Conservation (phyloP, 495 filamentous ascomycete genomes). For the Sordaria brevicollis region DNA sequence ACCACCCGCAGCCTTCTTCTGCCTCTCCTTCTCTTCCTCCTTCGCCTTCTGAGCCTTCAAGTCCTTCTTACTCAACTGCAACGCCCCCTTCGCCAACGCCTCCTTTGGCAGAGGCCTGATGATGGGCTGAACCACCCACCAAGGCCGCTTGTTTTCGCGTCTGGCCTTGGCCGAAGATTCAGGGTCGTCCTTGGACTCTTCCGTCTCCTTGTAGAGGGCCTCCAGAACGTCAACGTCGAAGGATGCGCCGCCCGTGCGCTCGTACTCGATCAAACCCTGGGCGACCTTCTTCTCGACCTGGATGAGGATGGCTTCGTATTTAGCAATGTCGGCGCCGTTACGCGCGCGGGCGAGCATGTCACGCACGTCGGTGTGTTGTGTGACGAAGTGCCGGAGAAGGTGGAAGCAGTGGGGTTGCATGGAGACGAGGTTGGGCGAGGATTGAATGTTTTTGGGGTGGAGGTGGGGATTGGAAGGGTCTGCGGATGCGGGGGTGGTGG, state of each 20-base stretch:
- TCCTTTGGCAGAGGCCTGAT: slow-evolving; percentile 81
- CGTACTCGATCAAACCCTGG: slow-evolving; percentile 65
- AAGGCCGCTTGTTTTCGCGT: slow-evolving; percentile 63
- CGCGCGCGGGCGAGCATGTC: slow-evolving; percentile 61
- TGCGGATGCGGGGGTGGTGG: background rate
- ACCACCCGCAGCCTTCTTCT: background rate
- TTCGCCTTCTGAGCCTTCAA: slow-evolving; percentile 23
- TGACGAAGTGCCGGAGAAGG: slow-evolving; percentile 70
- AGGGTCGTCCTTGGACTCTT: slow-evolving; percentile 14
- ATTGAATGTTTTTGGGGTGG: slow-evolving; percentile 25
- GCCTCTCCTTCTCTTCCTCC: slow-evolving; percentile 4
- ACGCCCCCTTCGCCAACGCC: slow-evolving; percentile 68
- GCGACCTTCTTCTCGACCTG: slow-evolving; percentile 57
- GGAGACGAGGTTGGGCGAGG: slow-evolving; percentile 63
- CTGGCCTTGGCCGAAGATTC: slow-evolving; percentile 60
- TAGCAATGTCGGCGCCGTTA: slow-evolving; percentile 48
- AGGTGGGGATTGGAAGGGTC: background rate
- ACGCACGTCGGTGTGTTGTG: slow-evolving; percentile 66
- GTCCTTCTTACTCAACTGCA: slow-evolving; percentile 52
- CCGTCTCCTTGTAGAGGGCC: slow-evolving; percentile 7
- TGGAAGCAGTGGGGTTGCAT: slow-evolving; percentile 94
- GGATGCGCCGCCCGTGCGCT: slow-evolving; percentile 38
- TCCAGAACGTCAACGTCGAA: slow-evolving; percentile 33
- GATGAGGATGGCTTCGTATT: slow-evolving; percentile 56
- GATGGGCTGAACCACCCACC: slow-evolving; percentile 90